phyloP scores from a whole-genome alignment of 2,329 filamentous ascomycete genomes.

The Scopulariopsis brevicaulis region DNA sequence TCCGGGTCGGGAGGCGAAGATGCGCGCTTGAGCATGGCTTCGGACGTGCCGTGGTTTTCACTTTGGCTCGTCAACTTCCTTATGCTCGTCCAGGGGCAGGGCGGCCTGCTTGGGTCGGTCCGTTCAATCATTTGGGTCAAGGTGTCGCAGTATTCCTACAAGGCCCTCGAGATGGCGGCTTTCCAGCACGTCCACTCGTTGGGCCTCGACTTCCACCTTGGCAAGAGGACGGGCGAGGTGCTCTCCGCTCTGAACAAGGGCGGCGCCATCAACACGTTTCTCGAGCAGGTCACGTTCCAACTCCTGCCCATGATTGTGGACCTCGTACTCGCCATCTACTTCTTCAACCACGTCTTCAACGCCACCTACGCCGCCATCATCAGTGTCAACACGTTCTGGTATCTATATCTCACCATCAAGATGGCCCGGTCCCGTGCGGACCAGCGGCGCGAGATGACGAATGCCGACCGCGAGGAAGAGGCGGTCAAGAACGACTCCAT shows the following conservation, averaged over 20 bases:
- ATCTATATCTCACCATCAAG: slow-evolving; percentile 90
- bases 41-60: slow-evolving; percentile 51
- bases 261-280: slow-evolving; percentile 88
- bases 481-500: slow-evolving; percentile 98
- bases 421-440: slow-evolving; percentile 91
- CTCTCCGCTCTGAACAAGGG: slow-evolving; percentile 93
- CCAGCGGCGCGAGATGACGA: slow-evolving; percentile 86
- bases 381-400: slow-evolving; percentile 84
- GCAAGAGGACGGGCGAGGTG: slow-evolving; percentile 93
- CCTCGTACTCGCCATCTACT: slow-evolving; percentile 71
- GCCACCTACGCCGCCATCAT: slow-evolving; percentile 53
- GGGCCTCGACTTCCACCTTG: slow-evolving; percentile 91
- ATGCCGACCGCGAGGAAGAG: slow-evolving; percentile 87
- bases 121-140: slow-evolving; percentile 89
- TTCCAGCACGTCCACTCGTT: slow-evolving; percentile 96
- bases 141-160: slow-evolving; percentile 93
- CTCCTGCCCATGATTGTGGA: slow-evolving; percentile 93
- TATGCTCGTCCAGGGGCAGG: slow-evolving; percentile 64
- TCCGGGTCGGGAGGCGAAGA: slow-evolving; percentile 9
- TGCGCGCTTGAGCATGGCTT: slow-evolving; percentile 17
- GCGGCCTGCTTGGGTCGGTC: slow-evolving; percentile 73
- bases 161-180: slow-evolving; percentile 83
- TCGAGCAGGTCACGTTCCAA: slow-evolving; percentile 93
- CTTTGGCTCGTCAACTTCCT: slow-evolving; percentile 32
- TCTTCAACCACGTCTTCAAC: slow-evolving; percentile 70